Base-by-base conservation (phyloP, 129 eudicot genomes). In the Saussurea involucrata region DNA sequence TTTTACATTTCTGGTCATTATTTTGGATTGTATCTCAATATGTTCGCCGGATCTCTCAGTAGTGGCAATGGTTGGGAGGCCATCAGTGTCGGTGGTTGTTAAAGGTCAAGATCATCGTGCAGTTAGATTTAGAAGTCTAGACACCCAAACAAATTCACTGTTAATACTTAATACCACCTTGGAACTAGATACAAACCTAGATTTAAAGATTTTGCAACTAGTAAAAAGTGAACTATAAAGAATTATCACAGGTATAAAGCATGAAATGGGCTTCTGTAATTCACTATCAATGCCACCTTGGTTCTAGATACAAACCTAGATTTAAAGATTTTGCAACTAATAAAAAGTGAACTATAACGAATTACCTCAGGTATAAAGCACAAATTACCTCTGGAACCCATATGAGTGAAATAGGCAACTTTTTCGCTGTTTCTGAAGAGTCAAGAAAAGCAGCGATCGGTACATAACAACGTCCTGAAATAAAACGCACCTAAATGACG, bases 401-500 rank as follows among this genome's bases (percentile, higher is more conserved):
- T n/a, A n/a, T 15, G 60, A 49, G 60, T 49, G 6, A 49, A 49
- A 49, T n/a, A n/a, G n/a, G 17, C 21, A 17, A n/a, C 60, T 17
- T 60, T 53, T 60, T 21, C 18, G 64, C 65, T 60, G 27, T 60
- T 60, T 60, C 65, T n/a, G 64, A 57, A 9, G 11, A n/a, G 3
- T 11, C 31, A 10, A 72, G 76, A 24, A 18, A 72, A 29, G 49
- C 9, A 36, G 31, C 10, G 1, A n/a, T 31, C 2, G 25, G 28
- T 25, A 27, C 64, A 71, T 42, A 46, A 40, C 24, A 74, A 36
- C 24, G 49, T 18, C 80, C 42, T 76, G 64, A 63, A 37, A 53
- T 3, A 55, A 21, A n/a, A 40, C 12, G 13, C 58, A 37, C 70
- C 11, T 17, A 37, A 40, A 24, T 24, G 27, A 63, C 24, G 80